Evolutionary conservation across 2,329 filamentous ascomycete genomes (phyloP).

Genomic region (Chaetomiaceae sp.): DNA sequence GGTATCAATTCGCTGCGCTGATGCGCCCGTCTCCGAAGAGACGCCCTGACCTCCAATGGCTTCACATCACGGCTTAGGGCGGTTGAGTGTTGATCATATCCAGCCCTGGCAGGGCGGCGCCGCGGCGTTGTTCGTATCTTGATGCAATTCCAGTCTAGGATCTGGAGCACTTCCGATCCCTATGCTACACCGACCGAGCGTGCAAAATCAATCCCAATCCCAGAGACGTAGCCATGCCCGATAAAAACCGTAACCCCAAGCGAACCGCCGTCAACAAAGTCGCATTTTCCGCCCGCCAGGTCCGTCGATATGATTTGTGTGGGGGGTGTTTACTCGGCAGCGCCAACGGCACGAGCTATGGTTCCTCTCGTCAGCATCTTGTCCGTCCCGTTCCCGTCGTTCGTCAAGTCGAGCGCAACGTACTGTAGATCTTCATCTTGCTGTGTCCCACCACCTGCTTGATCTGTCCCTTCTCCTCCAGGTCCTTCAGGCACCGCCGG

Average conservation of each 20-base stretch:
- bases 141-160: constrained; percentile 33
- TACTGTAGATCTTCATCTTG: constrained; percentile 98
- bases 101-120: constrained; percentile 19
- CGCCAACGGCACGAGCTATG: constrained; percentile 58
- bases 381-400: background rate
- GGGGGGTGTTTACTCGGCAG: constrained; percentile 38
- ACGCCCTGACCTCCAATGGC: background rate
- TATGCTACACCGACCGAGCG: constrained; percentile 34
- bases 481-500: constrained; percentile 79
- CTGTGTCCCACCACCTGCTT: constrained; percentile 96
- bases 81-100: constrained; percentile 18
- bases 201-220: constrained; percentile 29
- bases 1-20: constrained; percentile 15
- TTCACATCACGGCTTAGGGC: constrained; percentile 13
- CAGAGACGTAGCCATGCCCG: constrained; percentile 31
- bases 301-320: constrained; percentile 25
- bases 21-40: constrained; percentile 3
- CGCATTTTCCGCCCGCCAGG: constrained; percentile 24
- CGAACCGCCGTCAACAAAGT: constrained; percentile 29
- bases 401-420: constrained; percentile 29
- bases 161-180: constrained; percentile 36
- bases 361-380: constrained; percentile 29
- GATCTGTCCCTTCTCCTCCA: constrained; percentile 98
- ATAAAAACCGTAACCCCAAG: constrained; percentile 29
- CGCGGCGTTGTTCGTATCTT: constrained; percentile 26